A percentile compares a stretch with the other conserved stretches of the same genome.
These are phyloP conservation scores for Fagopyrum tataricum DNA, from an alignment of 148 eudicot species.

Conservation along the genomic window DNA sequence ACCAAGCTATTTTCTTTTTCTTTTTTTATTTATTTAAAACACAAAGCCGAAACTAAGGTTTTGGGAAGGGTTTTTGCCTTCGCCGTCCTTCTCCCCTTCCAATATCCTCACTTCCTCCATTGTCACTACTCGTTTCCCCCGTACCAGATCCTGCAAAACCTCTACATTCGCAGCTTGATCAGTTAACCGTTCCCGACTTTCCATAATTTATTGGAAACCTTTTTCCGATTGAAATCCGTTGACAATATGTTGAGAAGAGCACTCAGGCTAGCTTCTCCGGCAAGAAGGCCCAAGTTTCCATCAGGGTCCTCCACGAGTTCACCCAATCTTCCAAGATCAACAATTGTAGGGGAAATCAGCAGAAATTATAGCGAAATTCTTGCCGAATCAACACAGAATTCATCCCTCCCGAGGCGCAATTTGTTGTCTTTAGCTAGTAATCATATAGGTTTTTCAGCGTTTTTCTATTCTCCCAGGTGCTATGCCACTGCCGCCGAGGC, in stretches of 20 bases:
- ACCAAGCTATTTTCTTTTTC: too few relatives aligned
- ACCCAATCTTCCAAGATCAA: conserved; percentile 4
- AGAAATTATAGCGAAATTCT: conserved; percentile 6
- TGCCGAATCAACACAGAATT: conserved; percentile 10
- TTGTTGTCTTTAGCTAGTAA: not conserved
- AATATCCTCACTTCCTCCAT: not conserved
- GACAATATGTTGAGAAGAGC: conserved; percentile 36
- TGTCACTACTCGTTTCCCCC: not conserved
- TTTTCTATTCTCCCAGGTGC: conserved; percentile 17
- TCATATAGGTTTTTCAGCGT: conserved; percentile 23
- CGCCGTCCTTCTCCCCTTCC: not conserved
- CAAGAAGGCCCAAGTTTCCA: conserved; percentile 22
- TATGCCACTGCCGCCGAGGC: conserved; percentile 67
- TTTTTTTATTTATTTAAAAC: too few relatives aligned
- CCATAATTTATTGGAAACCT: not conserved
- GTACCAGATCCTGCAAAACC: not conserved
- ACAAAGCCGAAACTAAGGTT: not conserved
- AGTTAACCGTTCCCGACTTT: not conserved
- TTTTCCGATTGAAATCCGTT: not conserved
- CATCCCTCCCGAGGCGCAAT: not conserved
- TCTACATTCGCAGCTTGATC: not conserved
- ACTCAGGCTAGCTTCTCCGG: conserved; percentile 18
- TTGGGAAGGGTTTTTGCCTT: conserved; percentile 11
- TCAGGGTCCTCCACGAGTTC: conserved; percentile 15
- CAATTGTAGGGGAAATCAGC: not conserved